These are phyloP conservation scores for Ophiocordyceps polyrhachis-furcata DNA, from an alignment of 2,329 filamentous ascomycete species.

Conservation along the genomic window DNA sequence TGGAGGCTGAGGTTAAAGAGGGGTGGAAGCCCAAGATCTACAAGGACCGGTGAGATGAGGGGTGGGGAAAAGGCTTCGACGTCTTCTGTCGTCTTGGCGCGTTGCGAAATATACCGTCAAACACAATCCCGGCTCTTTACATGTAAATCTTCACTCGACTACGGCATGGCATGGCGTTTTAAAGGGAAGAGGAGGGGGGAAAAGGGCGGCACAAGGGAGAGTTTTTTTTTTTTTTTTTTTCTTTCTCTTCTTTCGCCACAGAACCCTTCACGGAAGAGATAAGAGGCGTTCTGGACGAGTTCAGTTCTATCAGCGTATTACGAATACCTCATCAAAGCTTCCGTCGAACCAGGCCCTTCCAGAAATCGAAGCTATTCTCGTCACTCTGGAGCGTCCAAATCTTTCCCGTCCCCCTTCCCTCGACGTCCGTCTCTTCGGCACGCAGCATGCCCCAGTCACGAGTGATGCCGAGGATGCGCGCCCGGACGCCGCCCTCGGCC, in stretches of 20 bases:
- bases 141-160: slow-evolving; percentile 35
- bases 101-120: background rate
- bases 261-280: background rate
- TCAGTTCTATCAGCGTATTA: background rate
- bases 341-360: slow-evolving; percentile 66
- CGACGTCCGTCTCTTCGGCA: slow-evolving; percentile 62
- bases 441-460: slow-evolving; percentile 76
- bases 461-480: slow-evolving; percentile 71
- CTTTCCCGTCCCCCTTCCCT: slow-evolving; percentile 57
- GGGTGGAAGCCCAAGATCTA: slow-evolving; percentile 94
- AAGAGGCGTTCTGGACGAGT: background rate
- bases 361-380: slow-evolving; percentile 97
- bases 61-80: background rate
- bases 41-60: slow-evolving; percentile 47
- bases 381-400: slow-evolving; percentile 81
- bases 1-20: slow-evolving; percentile 61
- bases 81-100: background rate
- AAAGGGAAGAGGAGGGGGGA: slow-evolving; percentile 4
- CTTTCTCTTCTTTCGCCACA: slow-evolving; percentile 3
- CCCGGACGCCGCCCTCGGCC: slow-evolving; percentile 54
- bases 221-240: no score
- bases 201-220: slow-evolving; percentile 7
- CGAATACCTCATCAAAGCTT: slow-evolving; percentile 29
- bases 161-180: slow-evolving; percentile 33
- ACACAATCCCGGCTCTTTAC: slow-evolving; percentile 3